Evolutionary conservation across 208 protist genomes (phyloP).

Genomic region (Trypanosoma congolense): DNA sequence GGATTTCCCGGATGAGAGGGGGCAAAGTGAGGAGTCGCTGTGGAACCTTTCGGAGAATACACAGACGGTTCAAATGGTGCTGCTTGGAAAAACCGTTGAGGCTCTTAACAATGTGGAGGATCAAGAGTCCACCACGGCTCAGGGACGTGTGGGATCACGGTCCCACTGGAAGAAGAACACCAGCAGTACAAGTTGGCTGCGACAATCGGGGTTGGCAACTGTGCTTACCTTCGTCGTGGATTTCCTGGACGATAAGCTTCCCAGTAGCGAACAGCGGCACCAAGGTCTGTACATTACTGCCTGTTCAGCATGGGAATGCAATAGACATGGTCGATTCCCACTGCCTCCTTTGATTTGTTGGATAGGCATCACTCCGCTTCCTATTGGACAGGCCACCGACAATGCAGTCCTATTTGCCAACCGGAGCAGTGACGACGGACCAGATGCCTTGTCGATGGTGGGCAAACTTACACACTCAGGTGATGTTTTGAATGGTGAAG

Average conservation of each 20-base stretch:
- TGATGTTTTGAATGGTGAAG: not conserved
- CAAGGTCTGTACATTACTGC: conserved; percentile 12
- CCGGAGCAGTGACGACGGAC: not conserved
- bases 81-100: conserved; percentile 8
- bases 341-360: conserved; percentile 20
- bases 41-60: conserved; percentile 19
- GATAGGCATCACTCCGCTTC: conserved; percentile 12
- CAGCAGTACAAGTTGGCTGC: conserved; percentile 12
- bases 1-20: not conserved
- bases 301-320: not conserved
- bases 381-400: conserved; percentile 15
- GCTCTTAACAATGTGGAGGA: conserved; percentile 3
- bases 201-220: conserved; percentile 9
- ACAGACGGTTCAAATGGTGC: conserved; percentile 22
- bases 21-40: conserved; percentile 13
- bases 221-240: conserved; percentile 20
- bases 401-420: conserved; percentile 8
- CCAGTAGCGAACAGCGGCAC: not conserved
- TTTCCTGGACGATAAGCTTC: conserved; percentile 19
- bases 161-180: not conserved
- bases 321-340: conserved; percentile 11
- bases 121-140: not conserved
- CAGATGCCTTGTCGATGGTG: not conserved
- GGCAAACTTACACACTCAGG: not conserved
- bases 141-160: not conserved